These are phyloP conservation scores for Micromonas commoda DNA, from an alignment of 139 green algal genomes.

Conservation along the genomic window DNA sequence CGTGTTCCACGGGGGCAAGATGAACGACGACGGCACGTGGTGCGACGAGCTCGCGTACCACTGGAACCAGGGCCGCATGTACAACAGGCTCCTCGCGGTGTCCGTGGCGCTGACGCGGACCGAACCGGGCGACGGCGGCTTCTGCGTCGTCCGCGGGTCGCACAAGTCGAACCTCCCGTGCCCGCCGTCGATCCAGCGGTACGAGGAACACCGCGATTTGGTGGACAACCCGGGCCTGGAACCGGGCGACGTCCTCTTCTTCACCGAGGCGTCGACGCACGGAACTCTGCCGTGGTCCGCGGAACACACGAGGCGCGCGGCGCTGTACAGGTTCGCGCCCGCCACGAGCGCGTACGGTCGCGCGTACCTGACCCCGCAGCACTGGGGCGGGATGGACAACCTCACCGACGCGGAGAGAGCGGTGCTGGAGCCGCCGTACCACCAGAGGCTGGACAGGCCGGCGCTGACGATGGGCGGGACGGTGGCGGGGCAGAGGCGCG, in stretches of 20 bases:
- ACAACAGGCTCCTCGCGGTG: constrained; percentile 14
- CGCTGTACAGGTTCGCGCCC: constrained; percentile 29
- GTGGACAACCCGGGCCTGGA: constrained; percentile 11
- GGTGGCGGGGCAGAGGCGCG: not conserved
- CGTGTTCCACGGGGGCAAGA: constrained; percentile 25
- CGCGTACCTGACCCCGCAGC: constrained; percentile 28
- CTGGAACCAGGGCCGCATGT: constrained; percentile 4
- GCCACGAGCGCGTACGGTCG: constrained; percentile 30
- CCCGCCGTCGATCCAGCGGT: not conserved
- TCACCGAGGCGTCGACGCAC: constrained; percentile 32
- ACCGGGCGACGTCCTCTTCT: constrained; percentile 31
- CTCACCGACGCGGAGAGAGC: constrained; percentile 30
- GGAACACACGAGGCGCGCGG: constrained; percentile 17
- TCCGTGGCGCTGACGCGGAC: constrained; percentile 14
- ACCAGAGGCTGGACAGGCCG: constrained; percentile 19
- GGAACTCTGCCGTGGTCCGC: constrained; percentile 32
- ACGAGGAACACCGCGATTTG: not conserved
- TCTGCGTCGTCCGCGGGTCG: constrained; percentile 23
- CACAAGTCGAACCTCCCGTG: constrained; percentile 35
- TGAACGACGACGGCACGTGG: constrained; percentile 20
- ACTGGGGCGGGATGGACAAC: not conserved
- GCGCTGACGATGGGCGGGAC: not conserved
- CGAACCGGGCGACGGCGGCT: constrained; percentile 23
- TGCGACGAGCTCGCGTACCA: constrained; percentile 16
- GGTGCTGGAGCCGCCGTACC: constrained; percentile 30